These are phyloP conservation scores for Teratosphaeria pseudoeucalypti DNA, from an alignment of 2,329 filamentous ascomycete species.

Conservation along the genomic window DNA sequence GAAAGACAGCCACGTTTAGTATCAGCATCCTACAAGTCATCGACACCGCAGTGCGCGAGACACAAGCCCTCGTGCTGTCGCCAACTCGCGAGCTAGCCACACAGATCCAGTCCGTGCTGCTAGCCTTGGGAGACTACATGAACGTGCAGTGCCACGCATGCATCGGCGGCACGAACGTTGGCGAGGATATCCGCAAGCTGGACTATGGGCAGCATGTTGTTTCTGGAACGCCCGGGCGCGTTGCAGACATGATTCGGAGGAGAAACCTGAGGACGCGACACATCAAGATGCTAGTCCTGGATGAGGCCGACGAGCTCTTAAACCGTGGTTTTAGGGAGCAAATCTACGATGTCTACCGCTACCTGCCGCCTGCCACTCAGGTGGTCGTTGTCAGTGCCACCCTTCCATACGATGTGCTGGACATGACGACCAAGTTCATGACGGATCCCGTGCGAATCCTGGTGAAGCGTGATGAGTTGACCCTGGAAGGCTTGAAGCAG, in stretches of 20 bases:
- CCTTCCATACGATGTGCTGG: slow-evolving; percentile 91
- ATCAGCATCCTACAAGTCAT: slow-evolving; percentile 99
- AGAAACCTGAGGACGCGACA: slow-evolving; percentile 62
- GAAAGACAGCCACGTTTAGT: slow-evolving; percentile 99
- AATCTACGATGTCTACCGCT: slow-evolving; percentile 98
- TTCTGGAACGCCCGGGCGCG: slow-evolving; percentile 91
- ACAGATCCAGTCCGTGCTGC: slow-evolving; percentile 96
- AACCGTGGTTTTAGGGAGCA: slow-evolving; percentile 96
- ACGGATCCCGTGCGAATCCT: slow-evolving; percentile 92
- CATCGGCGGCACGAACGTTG: slow-evolving; percentile 95
- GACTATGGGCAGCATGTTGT: slow-evolving; percentile 98
- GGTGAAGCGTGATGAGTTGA: slow-evolving; percentile 97
- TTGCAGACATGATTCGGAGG: slow-evolving; percentile 73
- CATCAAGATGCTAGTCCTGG: slow-evolving; percentile 70
- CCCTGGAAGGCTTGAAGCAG: slow-evolving; percentile 92
- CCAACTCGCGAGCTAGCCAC: slow-evolving; percentile 94
- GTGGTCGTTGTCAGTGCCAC: slow-evolving; percentile 98
- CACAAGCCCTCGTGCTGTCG: slow-evolving; percentile 92
- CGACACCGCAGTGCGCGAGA: slow-evolving; percentile 85
- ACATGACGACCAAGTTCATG: slow-evolving; percentile 99
- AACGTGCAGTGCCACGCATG: slow-evolving; percentile 98
- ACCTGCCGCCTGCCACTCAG: slow-evolving; percentile 90
- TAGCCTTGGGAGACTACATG: slow-evolving; percentile 99
- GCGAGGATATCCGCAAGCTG: slow-evolving; percentile 94
- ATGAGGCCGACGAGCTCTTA: slow-evolving; percentile 68